Base-by-base conservation (phyloP, 208 protist species). In the Polymyxa betae region DNA sequence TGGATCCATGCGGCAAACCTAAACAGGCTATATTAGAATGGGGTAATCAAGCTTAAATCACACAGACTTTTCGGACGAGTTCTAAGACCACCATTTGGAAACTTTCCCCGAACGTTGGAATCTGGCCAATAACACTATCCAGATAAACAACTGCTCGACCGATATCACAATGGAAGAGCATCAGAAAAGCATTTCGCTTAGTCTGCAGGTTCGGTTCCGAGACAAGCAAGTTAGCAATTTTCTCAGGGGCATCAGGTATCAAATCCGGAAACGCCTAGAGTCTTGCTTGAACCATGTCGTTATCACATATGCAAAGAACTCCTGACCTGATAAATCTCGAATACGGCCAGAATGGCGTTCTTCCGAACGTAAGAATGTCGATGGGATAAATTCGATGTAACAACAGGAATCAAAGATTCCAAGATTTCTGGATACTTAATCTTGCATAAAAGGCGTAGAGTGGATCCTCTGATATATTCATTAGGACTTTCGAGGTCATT, bases 121-220 rank as follows among this genome's bases (percentile, higher is more conserved):
- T 93, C 66, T 94, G 90, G 90, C 97, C 97, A n/a, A 98, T 94
- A 90, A 96, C 95, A 32, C 93, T 90, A 78, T 91, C 92, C 10
- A 99, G 94, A 92, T 98, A 99, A 82, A 94, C 91, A 45, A 98
- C 94, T 0, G 98, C 98, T 12, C 95, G 95, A 10, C 98, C 96
- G 46, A 97, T 97, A 24, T 95, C 95, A 89, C 95, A 98, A 90
- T 97, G 93, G 68, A 97, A 97, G 44, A 99, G 95, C 97, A 99
- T 99, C 44, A 99, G 96, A 89, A 99, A 99, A 0, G 97, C 98
- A 94, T 99, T 99, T 49, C 98, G 96, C 92, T 97, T 96, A 41
- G 89, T 54, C 32, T 90, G 64, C 10, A 89, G 24, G 90, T 89
- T 88, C 91, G 45, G 41, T 52, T 89, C 90, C 64, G 24, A 41